Percentiles rank a stretch among this genome's conserved stretches.
Conservation (phyloP, 805 yeast genomes). For the Candida silvatica region DNA sequence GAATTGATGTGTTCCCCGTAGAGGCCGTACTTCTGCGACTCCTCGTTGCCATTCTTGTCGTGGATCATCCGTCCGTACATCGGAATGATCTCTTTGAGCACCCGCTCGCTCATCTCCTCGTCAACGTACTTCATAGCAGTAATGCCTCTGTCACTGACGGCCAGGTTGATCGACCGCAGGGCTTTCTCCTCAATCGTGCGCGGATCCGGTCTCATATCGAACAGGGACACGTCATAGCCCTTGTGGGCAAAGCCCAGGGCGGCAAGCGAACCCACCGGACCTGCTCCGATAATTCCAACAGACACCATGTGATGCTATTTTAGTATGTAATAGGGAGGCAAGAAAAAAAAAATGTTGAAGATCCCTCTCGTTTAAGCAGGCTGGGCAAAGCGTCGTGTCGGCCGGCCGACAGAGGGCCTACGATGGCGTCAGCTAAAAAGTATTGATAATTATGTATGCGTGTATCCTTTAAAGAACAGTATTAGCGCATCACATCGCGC, state of each 20-base stretch:
- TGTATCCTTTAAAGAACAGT: too few relatives aligned
- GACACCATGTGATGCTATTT: too few relatives aligned
- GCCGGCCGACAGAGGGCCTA: too few relatives aligned
- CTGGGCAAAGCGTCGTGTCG: too few relatives aligned
- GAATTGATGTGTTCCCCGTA: slow-evolving; percentile 81
- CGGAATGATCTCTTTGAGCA: slow-evolving; percentile 61
- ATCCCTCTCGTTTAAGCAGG: too few relatives aligned
- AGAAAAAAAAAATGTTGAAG: neutral
- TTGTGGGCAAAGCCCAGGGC: slow-evolving; percentile 71
- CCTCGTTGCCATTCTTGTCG: slow-evolving; percentile 50
- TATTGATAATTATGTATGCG: neutral
- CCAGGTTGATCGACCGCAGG: slow-evolving; percentile 72
- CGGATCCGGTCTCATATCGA: slow-evolving; percentile 68
- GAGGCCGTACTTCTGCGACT: slow-evolving; percentile 68
- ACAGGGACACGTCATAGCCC: slow-evolving; percentile 66
- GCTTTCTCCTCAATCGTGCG: slow-evolving; percentile 24
- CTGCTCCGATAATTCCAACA: slow-evolving; percentile 77
- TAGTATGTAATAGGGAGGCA: too few relatives aligned
- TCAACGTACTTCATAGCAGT: slow-evolving; percentile 59
- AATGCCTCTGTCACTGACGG: slow-evolving; percentile 82
- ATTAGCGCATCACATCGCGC: slow-evolving; percentile 66
- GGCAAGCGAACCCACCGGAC: slow-evolving; percentile 79
- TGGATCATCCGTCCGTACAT: slow-evolving; percentile 92
- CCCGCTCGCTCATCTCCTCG: slow-evolving; percentile 41
- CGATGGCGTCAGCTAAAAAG: neutral